A percentile compares a stretch with the other conserved stretches of the same genome.
phyloP scores from a whole-genome alignment of 2,329 filamentous ascomycete genomes.

The Domatiomyces globalis region DNA sequence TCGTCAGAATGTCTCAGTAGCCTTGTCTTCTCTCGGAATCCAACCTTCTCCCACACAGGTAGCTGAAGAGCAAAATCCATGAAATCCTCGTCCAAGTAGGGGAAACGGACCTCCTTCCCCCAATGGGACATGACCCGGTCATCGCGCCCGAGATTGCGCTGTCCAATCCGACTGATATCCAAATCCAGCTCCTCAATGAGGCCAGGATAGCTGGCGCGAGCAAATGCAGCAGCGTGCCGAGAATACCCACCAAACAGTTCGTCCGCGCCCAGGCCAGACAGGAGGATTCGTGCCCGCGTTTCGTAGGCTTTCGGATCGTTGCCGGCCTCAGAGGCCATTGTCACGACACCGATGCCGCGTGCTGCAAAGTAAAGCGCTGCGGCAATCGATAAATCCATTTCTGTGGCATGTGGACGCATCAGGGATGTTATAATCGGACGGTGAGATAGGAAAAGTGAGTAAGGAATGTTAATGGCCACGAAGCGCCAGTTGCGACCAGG shows the following conservation, averaged over 20 bases:
- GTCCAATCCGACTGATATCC: conserved; percentile 72
- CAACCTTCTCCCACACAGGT: conserved; percentile 75
- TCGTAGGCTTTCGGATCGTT: conserved; percentile 34
- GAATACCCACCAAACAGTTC: conserved; percentile 92
- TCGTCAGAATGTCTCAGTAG: conserved; percentile 13
- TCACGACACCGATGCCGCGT: conserved; percentile 47
- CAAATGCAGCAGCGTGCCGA: conserved; percentile 65
- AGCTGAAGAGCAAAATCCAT: conserved; percentile 63
- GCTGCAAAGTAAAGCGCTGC: conserved; percentile 91
- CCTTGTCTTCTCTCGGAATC: conserved; percentile 44
- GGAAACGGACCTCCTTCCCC: conserved; percentile 77
- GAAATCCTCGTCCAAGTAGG: conserved; percentile 75
- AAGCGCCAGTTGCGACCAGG: conserved; percentile 67
- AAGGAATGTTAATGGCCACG: conserved; percentile 65
- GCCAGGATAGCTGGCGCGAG: conserved; percentile 51
- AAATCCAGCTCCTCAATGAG: conserved; percentile 71
- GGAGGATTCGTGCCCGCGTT: conserved; percentile 64
- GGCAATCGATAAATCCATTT: conserved; percentile 96
- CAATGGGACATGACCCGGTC: conserved; percentile 83
- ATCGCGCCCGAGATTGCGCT: conserved; percentile 88
- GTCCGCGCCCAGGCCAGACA: conserved; percentile 89
- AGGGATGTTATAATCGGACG: conserved; percentile 56
- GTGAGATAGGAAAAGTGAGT: conserved; percentile 56
- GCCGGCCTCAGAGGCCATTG: conserved; percentile 5
- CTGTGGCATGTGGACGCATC: conserved; percentile 87